phyloP scores from a whole-genome alignment of 805 yeast genomes.

The Teunomyces pallodes region DNA sequence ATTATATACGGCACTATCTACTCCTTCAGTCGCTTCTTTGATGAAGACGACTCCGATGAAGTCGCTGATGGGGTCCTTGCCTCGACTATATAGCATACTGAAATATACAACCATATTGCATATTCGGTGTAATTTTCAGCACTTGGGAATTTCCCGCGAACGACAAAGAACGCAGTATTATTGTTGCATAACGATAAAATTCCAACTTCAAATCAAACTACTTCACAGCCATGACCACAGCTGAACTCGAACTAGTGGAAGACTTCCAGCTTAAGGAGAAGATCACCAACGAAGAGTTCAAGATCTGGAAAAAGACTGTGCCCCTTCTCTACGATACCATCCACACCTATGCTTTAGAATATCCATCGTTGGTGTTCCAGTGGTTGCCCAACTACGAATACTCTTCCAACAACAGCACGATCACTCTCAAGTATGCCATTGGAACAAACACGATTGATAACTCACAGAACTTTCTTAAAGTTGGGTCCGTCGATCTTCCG shows the following conservation, averaged over 20 bases:
- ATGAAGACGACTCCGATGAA: slow-evolving; percentile 31
- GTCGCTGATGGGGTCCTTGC: slow-evolving; percentile 9
- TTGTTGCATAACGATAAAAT: not conserved
- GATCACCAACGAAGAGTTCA: slow-evolving; percentile 69
- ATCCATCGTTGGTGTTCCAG: slow-evolving; percentile 70
- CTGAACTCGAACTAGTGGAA: slow-evolving; percentile 34
- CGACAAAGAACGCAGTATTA: not conserved
- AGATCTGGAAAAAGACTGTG: slow-evolving; percentile 79
- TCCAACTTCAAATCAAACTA: not conserved
- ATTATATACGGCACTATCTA: slow-evolving; percentile 82
- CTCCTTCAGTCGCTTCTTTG: slow-evolving; percentile 77
- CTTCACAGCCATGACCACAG: slow-evolving; percentile 17
- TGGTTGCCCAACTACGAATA: slow-evolving; percentile 54
- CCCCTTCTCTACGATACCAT: slow-evolving; percentile 75
- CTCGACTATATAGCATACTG: not conserved
- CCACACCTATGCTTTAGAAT: slow-evolving; percentile 62
- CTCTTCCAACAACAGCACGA: slow-evolving; percentile 26
- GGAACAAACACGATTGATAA: slow-evolving; percentile 49
- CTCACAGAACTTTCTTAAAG: slow-evolving; percentile 43
- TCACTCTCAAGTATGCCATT: slow-evolving; percentile 38
- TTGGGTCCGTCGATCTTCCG: slow-evolving; percentile 48
- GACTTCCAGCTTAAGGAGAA: slow-evolving; percentile 60
- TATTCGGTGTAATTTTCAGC: slow-evolving; percentile 1
- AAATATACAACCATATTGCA: not conserved
- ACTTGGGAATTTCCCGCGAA: not conserved